Conservation (phyloP, 306 rosid genomes). For the Trifolium fragiferum region DNA sequence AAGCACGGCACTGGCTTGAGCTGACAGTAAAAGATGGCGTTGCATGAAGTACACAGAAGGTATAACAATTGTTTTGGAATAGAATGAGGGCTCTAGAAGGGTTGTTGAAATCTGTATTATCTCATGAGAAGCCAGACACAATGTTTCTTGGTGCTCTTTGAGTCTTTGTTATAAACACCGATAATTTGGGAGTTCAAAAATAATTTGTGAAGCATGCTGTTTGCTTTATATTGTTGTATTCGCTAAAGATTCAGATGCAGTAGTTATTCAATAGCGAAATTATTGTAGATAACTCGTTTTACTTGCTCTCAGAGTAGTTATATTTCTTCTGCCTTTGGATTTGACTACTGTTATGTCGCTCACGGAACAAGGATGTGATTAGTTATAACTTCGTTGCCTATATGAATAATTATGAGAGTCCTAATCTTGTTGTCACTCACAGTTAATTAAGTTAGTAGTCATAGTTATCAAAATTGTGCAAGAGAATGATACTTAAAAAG, state of each 20-base stretch:
- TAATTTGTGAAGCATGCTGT: neutral
- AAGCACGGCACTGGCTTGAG: neutral
- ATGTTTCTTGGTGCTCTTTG: neutral
- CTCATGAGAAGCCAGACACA: neutral
- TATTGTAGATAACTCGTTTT: slow-evolving; percentile 19
- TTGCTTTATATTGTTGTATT: neutral
- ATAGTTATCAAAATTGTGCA: neutral
- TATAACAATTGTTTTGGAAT: neutral
- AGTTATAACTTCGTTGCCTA: neutral
- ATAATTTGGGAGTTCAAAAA: neutral
- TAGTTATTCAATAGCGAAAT: neutral
- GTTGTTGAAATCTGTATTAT: slow-evolving; percentile 9
- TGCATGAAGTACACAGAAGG: neutral
- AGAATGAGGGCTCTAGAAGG: neutral
- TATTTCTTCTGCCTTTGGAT: neutral
- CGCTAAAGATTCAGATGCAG: neutral
- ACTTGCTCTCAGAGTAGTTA: neutral
- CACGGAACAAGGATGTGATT: neutral
- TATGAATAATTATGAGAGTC: neutral
- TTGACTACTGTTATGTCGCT: neutral
- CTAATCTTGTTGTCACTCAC: neutral
- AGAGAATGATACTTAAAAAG: neutral
- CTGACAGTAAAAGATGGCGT: neutral
- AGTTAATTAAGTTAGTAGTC: neutral
- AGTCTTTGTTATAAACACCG: neutral